These are phyloP conservation scores for Tagetes patula DNA, from an alignment of 129 eudicot species.

Conservation along the genomic window DNA sequence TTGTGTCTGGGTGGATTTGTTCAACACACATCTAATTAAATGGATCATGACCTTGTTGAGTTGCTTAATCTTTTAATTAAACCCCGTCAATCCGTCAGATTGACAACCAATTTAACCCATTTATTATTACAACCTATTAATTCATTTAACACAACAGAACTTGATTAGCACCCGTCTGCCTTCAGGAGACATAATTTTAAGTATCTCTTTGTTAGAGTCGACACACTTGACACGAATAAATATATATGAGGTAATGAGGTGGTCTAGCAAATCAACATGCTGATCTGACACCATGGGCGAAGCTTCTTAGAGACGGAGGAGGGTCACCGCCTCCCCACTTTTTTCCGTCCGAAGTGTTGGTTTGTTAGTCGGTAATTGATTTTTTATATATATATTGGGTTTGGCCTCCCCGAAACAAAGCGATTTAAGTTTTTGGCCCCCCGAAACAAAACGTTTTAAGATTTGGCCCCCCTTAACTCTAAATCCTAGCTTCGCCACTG, in stretches of 20 bases:
- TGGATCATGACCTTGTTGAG: neutral
- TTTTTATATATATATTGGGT: too few species aligned
- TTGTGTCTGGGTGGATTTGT: too few species aligned
- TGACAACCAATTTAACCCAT: neutral
- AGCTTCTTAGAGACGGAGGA: too few species aligned
- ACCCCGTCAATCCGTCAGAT: neutral
- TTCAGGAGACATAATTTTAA: neutral
- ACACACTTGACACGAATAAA: neutral
- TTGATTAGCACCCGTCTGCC: neutral
- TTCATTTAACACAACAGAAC: neutral
- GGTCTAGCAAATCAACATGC: neutral
- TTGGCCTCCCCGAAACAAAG: too few species aligned
- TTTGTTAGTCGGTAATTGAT: too few species aligned
- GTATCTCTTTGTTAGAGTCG: neutral
- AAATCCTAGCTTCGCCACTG: too few species aligned
- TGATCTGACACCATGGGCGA: too few species aligned
- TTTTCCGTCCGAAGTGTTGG: too few species aligned
- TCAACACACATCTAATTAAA: neutral
- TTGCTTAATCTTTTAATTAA: neutral
- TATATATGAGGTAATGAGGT: neutral
- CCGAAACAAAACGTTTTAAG: too few species aligned
- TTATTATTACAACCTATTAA: neutral
- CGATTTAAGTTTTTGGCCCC: too few species aligned
- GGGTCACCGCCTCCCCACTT: too few species aligned
- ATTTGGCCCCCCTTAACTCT: too few species aligned